Percentiles rank a stretch among this genome's conserved stretches.
Evolutionary conservation across 2,329 filamentous ascomycete genomes (phyloP).

Genomic region (Tolypocladium nubicola): DNA sequence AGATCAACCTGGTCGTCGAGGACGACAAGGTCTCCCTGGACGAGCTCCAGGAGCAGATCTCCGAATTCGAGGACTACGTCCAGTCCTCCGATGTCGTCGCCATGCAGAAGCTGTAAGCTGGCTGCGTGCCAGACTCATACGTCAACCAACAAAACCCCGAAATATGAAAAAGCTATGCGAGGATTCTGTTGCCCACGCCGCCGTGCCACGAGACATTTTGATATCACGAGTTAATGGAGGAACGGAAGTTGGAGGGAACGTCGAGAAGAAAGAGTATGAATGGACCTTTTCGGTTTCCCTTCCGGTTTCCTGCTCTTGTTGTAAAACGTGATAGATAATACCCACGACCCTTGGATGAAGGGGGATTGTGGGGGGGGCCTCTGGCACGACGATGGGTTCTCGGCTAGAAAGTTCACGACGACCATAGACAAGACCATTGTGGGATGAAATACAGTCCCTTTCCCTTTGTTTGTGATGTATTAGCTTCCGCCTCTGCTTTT

Average conservation of each 20-base stretch:
- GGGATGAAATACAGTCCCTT: not conserved
- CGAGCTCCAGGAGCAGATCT: constrained; percentile 79
- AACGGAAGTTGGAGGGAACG: not conserved
- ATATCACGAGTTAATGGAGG: constrained; percentile 2
- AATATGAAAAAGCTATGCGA: not conserved
- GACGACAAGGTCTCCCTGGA: constrained; percentile 88
- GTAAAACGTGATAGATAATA: not conserved
- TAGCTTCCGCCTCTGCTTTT: not conserved
- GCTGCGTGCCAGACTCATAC: not conserved
- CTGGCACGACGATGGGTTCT: not conserved
- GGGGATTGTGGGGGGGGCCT: not conserved
- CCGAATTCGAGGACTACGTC: constrained; percentile 82
- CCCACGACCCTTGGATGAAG: not conserved
- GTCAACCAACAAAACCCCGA: not conserved
- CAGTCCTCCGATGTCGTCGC: constrained; percentile 87
- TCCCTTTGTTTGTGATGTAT: not conserved
- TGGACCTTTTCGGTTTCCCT: not conserved
- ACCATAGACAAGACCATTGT: not conserved
- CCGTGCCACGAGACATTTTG: not conserved
- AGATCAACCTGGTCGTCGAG: constrained; percentile 96
- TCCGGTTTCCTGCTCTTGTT: not conserved
- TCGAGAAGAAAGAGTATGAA: not conserved
- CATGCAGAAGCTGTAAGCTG: constrained; percentile 80
- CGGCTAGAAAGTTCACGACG: not conserved
- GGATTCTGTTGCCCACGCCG: not conserved